Evolutionary conservation across 164 flowering plant genomes (phyloP), one percentile per base, ranked within the genome.

Genomic region (Umbilicus rupestris): DNA sequence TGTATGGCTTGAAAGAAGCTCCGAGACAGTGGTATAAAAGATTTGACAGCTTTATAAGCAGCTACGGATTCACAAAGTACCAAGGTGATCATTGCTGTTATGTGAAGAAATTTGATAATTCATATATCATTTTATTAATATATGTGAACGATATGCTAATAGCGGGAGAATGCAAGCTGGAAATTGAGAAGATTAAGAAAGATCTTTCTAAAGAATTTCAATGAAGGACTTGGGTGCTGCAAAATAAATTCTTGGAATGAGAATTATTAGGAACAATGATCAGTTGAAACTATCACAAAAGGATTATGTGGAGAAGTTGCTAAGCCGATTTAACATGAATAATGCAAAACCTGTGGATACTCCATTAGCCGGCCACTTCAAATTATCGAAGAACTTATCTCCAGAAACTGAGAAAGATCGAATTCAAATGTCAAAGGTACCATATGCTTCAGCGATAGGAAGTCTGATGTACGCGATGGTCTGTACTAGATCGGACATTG

Each of bases 1-100:
- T 41, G 44, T 41, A 41, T 12, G 11, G 44, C 1, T 12, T 41
- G 1, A 41, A 41, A 12, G 7, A 41, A 41, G 44, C 15, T 8
- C 44, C 10, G 11, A 3, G 44, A 41, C 44, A 12, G 9, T 41
- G 44, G 22, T 60, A 60, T 39, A 60, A 29, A 4, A 30, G 11
- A 10, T 60, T 60, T 30, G 64, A 29, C 24, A 33, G 64, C 2
- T 62, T 62, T 17, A 62, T 62, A 41, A 11, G 19, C 31, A 69
- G 12, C 3, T 16, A 35, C 22, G 31, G 46, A 19, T 63, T 62
- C 47, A 7, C 7, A 7, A 46, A 7, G 30, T 69, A 37, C 12
- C 20, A 63, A 12, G 60, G 67, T 14, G 37, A 47, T 20, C 67
- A 63, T 16, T 63, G 67, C 47, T 69, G 29, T 24, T 69, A 63